Conservation (phyloP, 371 early-diverging fungal genomes). For the Actinomortierella ambigua region DNA sequence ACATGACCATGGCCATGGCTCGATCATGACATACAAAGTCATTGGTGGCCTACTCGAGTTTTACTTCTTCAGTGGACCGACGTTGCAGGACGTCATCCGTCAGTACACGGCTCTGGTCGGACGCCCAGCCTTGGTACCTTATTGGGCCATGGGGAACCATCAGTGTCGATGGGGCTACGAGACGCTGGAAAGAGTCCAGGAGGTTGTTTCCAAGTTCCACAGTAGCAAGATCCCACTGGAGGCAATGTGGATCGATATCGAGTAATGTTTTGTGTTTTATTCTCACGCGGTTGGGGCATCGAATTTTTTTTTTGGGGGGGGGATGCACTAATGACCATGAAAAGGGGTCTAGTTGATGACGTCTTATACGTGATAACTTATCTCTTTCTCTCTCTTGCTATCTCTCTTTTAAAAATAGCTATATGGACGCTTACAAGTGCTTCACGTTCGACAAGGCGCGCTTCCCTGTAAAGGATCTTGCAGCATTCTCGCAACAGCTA, state of each 20-base stretch:
- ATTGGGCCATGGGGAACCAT: conserved; percentile 50
- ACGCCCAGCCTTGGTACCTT: conserved; percentile 55
- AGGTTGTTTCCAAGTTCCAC: conserved; percentile 56
- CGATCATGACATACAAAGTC: conserved; percentile 63
- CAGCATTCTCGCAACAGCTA: conserved; percentile 34
- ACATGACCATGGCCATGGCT: too few species aligned
- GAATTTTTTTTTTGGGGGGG: background rate
- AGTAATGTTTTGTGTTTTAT: conserved; percentile 12
- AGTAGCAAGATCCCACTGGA: conserved; percentile 65
- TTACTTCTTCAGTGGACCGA: conserved; percentile 64
- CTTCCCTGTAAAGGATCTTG: conserved; percentile 47
- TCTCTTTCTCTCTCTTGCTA: background rate
- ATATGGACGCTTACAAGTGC: conserved; percentile 59
- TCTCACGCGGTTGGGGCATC: background rate
- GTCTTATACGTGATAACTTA: too few species aligned
- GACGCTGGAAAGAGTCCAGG: conserved; percentile 55
- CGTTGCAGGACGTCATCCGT: conserved; percentile 58
- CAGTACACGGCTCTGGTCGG: conserved; percentile 72
- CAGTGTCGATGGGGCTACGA: conserved; percentile 78
- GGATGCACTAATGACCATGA: too few species aligned
- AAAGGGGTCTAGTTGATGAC: too few species aligned
- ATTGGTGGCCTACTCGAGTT: conserved; percentile 70
- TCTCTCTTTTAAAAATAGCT: conserved; percentile 9
- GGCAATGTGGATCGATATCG: conserved; percentile 75
- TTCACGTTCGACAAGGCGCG: conserved; percentile 53